Percentiles rank a stretch among this genome's conserved stretches.
Conservation (phyloP, 176 grass and related monocot species). For the Thinopyrum elongatum region DNA sequence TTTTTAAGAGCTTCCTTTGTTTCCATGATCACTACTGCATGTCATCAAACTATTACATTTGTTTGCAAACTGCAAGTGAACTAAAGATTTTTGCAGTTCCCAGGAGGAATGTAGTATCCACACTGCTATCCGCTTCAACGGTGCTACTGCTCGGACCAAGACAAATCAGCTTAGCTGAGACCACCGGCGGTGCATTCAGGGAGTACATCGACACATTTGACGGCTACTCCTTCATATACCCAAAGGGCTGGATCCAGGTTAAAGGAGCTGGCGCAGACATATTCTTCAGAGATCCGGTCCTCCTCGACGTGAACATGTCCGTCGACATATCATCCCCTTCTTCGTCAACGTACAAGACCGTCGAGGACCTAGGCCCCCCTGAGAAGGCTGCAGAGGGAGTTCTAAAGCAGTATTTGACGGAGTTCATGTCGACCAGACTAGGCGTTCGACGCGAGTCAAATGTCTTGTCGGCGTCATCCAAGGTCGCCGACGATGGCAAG, state of each 20-base stretch:
- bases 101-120: constrained; percentile 73
- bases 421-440: constrained; percentile 82
- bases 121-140: constrained; percentile 55
- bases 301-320: constrained; percentile 76
- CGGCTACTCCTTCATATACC: constrained; percentile 75
- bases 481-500: constrained; percentile 66
- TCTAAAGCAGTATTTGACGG: constrained; percentile 74
- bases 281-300: constrained; percentile 66
- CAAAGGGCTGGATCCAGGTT: constrained; percentile 80
- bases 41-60: background rate
- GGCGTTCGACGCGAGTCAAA: constrained; percentile 74
- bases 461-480: constrained; percentile 62
- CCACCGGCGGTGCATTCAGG: constrained; percentile 50
- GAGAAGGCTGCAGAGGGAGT: constrained; percentile 62
- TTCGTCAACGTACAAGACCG: constrained; percentile 49
- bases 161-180: constrained; percentile 38
- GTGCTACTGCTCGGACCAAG: constrained; percentile 27
- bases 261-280: constrained; percentile 64
- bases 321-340: constrained; percentile 89
- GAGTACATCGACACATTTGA: constrained; percentile 78
- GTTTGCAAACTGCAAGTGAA: background rate
- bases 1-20: background rate
- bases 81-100: constrained; percentile 72
- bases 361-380: constrained; percentile 67
- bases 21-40: background rate